Conservation (phyloP, 495 filamentous ascomycete species). For the Talaromyces wortmannii region DNA sequence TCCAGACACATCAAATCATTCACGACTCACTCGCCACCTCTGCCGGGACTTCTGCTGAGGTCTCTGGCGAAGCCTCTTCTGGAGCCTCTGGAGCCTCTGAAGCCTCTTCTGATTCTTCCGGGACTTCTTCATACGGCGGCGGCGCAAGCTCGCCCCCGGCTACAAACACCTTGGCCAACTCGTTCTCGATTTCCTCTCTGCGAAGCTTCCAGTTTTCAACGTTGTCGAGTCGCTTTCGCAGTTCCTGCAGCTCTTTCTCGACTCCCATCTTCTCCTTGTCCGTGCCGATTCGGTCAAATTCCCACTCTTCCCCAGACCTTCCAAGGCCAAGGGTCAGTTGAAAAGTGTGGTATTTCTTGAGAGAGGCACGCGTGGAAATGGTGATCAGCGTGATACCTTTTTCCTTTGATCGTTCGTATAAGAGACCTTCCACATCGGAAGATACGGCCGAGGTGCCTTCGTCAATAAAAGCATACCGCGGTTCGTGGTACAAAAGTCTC, state of each 20-base stretch:
- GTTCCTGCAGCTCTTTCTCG: constrained; percentile 78
- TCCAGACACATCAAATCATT: neutral
- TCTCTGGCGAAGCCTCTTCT: neutral
- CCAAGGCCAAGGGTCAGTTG: constrained; percentile 77
- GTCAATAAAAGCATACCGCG: constrained; percentile 87
- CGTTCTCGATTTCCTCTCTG: constrained; percentile 65
- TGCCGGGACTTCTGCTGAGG: neutral
- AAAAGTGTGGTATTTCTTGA: constrained; percentile 92
- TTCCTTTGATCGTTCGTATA: constrained; percentile 89
- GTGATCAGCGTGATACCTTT: constrained; percentile 91
- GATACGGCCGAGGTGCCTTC: constrained; percentile 93
- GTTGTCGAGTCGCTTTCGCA: constrained; percentile 69
- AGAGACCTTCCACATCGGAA: constrained; percentile 86
- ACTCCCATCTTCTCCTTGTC: constrained; percentile 85
- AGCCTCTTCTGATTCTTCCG: constrained; percentile 4
- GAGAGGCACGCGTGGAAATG: constrained; percentile 82
- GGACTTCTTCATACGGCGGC: constrained; percentile 25
- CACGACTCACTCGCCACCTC: too few species aligned
- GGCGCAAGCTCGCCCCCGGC: constrained; percentile 33
- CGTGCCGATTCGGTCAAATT: constrained; percentile 87
- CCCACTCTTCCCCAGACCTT: constrained; percentile 62
- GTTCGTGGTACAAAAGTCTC: constrained; percentile 88
- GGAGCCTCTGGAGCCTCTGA: neutral
- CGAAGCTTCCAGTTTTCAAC: constrained; percentile 80
- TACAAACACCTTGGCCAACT: constrained; percentile 58